Conservation (phyloP, 1,284 basidiomycete species). For the Rugosomyces carneus region DNA sequence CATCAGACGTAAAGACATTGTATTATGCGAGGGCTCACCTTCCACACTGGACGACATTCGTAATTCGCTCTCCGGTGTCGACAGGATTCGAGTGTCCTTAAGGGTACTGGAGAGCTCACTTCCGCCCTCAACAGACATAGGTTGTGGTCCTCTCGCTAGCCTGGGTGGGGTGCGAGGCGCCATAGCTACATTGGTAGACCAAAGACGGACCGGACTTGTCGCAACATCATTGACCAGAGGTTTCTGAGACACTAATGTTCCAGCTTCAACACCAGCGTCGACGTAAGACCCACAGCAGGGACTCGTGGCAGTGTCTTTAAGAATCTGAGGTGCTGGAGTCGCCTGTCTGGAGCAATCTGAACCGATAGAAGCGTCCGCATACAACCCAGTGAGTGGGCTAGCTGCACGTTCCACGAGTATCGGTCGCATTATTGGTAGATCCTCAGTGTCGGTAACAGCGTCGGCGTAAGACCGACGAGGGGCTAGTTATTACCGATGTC, state of each 20-base stretch:
- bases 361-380: slow-evolving; percentile 3
- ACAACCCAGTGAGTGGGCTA: slow-evolving; percentile 2
- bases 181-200: not conserved
- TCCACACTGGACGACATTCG: not conserved
- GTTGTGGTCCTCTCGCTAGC: not conserved
- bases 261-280: not conserved
- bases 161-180: not conserved
- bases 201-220: not conserved
- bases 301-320: not conserved
- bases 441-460: not conserved
- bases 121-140: not conserved
- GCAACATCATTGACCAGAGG: not conserved
- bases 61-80: not conserved
- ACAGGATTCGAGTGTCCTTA: not conserved
- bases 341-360: not conserved
- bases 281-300: not conserved
- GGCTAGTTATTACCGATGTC: too few relatives aligned
- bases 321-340: not conserved
- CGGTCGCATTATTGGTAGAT: not conserved
- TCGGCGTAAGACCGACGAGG: slow-evolving; percentile 1
- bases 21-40: not conserved
- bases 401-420: not conserved
- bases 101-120: not conserved
- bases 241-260: not conserved
- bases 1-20: not conserved